Base-by-base conservation (phyloP, 495 filamentous ascomycete species). In the Letharia columbiana region DNA sequence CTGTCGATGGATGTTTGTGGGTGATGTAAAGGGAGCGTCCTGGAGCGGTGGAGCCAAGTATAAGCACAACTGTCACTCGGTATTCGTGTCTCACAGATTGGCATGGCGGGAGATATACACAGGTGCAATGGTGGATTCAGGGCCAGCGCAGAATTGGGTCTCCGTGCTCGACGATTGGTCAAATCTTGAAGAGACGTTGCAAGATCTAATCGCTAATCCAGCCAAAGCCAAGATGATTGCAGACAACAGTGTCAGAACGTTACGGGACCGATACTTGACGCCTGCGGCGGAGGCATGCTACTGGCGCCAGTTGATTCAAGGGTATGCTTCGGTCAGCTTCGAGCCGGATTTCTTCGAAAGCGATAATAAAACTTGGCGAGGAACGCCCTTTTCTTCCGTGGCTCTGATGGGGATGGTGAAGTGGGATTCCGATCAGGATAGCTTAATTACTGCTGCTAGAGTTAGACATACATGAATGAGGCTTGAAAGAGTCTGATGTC, bases 21-120 rank as follows among this genome's bases (percentile, higher is more conserved):
- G 79, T 4, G 83, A 88, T 39, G 81, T 83, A 0, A 84, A 87
- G 70, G 86, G 83, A 35, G 76, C 73, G 64, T 77, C 74, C 40
- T 87, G 81, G 75, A 85, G 83, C 9, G 84, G 83, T n/a, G 76
- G 81, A 8, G 78, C 81, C 42, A 84, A 84, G 67, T 87, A 86
- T 63, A 78, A 85, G 2, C 80, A 84, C 37, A 83, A 84, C 66
- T 89, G 86, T 71, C 77, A 78, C 57, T 81, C 77, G 3, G 85
- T 88, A 44, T 71, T 85, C 37, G 73, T 89, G 50, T 73, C 79
- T 61, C 78, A 82, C 45, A 64, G 67, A 18, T 72, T 80, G 31
- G 64, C 64, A 41, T 81, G 78, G 77, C 69, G 71, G 0, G 77
- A 82, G 65, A 76, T 73, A 12, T 78, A 81, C 45, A 75, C 80